Percentiles rank a stretch among this genome's conserved stretches.
phyloP scores from a whole-genome alignment of 768 basidiomycete species.

The Sporobolomyces phaffii region DNA sequence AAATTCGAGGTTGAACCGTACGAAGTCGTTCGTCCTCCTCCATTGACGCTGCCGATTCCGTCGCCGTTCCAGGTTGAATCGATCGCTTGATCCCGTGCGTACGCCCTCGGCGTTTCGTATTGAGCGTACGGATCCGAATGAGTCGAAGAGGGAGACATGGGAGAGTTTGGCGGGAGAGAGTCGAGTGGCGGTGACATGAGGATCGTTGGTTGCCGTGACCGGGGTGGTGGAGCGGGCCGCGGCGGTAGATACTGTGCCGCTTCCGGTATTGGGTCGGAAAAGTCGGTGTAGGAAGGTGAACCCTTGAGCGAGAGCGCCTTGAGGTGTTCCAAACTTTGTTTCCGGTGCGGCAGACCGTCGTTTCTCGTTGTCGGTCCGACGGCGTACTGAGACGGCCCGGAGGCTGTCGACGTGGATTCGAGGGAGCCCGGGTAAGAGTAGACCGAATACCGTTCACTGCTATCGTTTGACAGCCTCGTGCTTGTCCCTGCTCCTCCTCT shows the following conservation, averaged over 20 bases:
- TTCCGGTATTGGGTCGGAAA: neutral
- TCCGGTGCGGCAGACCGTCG: neutral
- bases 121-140: neutral
- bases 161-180: neutral
- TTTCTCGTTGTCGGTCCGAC: neutral
- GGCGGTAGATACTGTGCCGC: neutral
- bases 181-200: slow-evolving; percentile 26
- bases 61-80: neutral
- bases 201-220: slow-evolving; percentile 20
- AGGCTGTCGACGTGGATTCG: neutral
- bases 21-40: neutral
- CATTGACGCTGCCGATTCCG: too few relatives aligned
- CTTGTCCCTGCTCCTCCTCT: neutral
- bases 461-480: neutral
- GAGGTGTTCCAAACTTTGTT: slow-evolving; percentile 16
- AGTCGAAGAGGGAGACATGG: neutral
- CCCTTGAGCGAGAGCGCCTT: neutral
- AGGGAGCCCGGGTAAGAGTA: slow-evolving; percentile 6
- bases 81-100: neutral
- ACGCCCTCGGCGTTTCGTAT: neutral
- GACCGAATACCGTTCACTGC: slow-evolving; percentile 8
- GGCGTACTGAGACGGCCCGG: neutral
- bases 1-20: slow-evolving; percentile 1
- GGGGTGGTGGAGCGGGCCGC: neutral
- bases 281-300: neutral